Percentiles rank a stretch among this genome's conserved stretches.
phyloP scores from a whole-genome alignment of 2,329 filamentous ascomycete species.

The Fusarium concolor region DNA sequence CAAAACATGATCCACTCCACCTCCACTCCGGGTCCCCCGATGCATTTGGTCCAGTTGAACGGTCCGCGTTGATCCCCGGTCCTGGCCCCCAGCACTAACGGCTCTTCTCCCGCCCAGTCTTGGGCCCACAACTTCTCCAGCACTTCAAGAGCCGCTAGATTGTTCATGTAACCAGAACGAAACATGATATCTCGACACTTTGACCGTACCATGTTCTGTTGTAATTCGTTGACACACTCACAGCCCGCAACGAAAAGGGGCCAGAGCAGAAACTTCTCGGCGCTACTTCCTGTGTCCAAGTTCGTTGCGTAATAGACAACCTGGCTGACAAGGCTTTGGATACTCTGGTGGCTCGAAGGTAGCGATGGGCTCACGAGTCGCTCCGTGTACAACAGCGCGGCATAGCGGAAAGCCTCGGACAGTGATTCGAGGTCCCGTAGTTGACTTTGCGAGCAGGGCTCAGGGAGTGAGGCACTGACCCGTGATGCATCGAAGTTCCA shows the following conservation, averaged over 20 bases:
- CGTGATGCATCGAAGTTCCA: conserved; percentile 79
- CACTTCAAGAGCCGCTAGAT: conserved; percentile 85
- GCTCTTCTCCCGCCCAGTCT: conserved; percentile 57
- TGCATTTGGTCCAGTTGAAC: conserved; percentile 69
- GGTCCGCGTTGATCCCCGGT: conserved; percentile 59
- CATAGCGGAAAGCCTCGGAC: conserved; percentile 90
- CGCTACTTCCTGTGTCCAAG: conserved; percentile 76
- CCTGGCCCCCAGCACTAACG: conserved; percentile 48
- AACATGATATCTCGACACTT: conserved; percentile 88
- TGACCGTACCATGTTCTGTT: conserved; percentile 81
- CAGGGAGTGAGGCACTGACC: conserved; percentile 63
- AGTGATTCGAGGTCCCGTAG: conserved; percentile 81
- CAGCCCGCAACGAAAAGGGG: conserved; percentile 91
- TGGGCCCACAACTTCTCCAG: conserved; percentile 85
- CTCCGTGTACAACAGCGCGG: conserved; percentile 89
- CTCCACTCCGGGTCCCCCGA: conserved; percentile 66
- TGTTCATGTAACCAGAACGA: conserved; percentile 93
- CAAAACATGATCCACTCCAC: conserved; percentile 77
- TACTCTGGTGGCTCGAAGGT: conserved; percentile 78
- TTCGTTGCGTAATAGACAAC: conserved; percentile 86
- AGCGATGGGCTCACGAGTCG: conserved; percentile 82
- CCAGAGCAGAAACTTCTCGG: conserved; percentile 93
- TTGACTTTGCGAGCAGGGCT: conserved; percentile 67
- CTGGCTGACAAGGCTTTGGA: conserved; percentile 84
- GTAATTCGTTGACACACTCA: conserved; percentile 84